phyloP scores from a whole-genome alignment of 1,284 basidiomycete species.

The Melampsora occidentalis region DNA sequence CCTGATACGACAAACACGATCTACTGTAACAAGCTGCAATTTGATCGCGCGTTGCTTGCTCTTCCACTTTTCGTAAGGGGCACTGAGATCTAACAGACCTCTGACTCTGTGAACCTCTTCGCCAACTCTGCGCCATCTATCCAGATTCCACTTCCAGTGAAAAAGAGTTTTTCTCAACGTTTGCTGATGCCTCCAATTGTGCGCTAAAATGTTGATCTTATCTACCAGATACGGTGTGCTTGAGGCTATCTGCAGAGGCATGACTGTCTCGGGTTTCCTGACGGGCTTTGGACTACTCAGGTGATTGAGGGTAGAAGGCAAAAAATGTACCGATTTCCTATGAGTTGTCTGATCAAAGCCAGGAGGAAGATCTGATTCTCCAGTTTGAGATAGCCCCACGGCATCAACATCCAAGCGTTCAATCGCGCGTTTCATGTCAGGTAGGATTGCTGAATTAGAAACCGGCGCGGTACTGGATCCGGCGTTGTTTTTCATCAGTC shows the following conservation, averaged over 20 bases:
- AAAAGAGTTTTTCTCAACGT: conserved; percentile 1
- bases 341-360: neutral
- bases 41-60: neutral
- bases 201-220: conserved; percentile 13
- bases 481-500: neutral
- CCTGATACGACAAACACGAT: conserved; percentile 15
- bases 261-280: neutral
- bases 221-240: conserved; percentile 17
- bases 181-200: conserved; percentile 13
- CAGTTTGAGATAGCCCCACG: neutral
- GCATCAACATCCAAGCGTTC: neutral
- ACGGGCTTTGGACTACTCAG: neutral
- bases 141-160: conserved; percentile 25
- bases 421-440: neutral
- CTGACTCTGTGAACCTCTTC: conserved; percentile 11
- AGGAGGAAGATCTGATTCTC: neutral
- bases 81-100: conserved; percentile 24
- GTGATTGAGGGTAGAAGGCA: conserved; percentile 12
- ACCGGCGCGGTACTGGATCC: neutral
- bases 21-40: neutral
- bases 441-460: neutral
- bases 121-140: conserved; percentile 15
- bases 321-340: conserved; percentile 34
- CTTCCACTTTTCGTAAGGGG: conserved; percentile 21
- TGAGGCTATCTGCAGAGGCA: neutral